Percentiles rank a stretch among this genome's conserved stretches.
Conservation (phyloP, 1,139 yeast species). For the Suhomyces ambrosiae region DNA sequence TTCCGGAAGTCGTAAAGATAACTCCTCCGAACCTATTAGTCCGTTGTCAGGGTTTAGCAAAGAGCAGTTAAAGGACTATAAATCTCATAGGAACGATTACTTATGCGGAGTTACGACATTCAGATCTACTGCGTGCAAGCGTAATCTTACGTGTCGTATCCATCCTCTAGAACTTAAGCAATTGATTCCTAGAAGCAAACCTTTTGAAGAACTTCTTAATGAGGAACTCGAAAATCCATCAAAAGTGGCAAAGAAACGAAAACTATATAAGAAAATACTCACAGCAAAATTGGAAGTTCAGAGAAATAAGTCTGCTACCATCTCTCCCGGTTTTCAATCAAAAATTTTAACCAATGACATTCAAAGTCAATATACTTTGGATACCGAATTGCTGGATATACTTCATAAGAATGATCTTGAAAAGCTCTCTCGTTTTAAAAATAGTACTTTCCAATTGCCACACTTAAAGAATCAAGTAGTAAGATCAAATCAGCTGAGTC, state of each 20-base stretch:
- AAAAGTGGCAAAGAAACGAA: conserved; percentile 5
- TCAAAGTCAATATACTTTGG: not conserved
- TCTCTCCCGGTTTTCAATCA: not conserved
- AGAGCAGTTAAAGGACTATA: conserved; percentile 6
- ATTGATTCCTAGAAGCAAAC: conserved; percentile 15
- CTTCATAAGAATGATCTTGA: not conserved
- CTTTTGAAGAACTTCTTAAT: conserved; percentile 11
- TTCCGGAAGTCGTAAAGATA: no score
- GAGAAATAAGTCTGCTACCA: not conserved
- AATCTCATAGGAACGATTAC: conserved; percentile 18
- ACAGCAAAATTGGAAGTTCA: not conserved
- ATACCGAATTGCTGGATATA: conserved; percentile 1
- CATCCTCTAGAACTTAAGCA: conserved; percentile 17
- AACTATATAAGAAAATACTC: conserved; percentile 5
- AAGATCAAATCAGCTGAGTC: not conserved
- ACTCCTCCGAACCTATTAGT: no score
- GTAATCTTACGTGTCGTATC: conserved; percentile 18
- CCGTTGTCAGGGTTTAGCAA: not conserved
- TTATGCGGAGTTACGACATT: conserved; percentile 21
- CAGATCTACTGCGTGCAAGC: conserved; percentile 16
- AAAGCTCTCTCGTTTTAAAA: not conserved
- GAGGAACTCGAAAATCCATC: conserved; percentile 6
- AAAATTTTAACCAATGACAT: not conserved
- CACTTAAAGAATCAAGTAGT: not conserved
- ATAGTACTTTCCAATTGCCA: not conserved